Percentiles rank a stretch among this genome's conserved stretches.
These are phyloP conservation scores for Cyamopsis tetragonoloba DNA, from an alignment of 306 rosid genomes.

Conservation along the genomic window DNA sequence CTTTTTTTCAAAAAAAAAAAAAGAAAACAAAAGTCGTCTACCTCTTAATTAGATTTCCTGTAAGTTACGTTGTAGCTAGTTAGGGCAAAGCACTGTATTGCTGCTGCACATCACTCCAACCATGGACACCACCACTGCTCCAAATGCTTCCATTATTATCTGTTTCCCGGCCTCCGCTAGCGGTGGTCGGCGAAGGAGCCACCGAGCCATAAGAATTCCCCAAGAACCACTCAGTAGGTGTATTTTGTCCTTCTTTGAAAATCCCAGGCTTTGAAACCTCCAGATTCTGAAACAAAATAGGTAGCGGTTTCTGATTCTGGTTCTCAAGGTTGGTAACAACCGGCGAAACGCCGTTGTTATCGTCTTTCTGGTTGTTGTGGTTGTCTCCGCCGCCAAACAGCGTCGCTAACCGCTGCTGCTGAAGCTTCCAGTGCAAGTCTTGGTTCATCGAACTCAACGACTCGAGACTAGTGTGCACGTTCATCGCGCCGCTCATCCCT, in stretches of 20 bases:
- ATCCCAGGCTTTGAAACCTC: slow-evolving; percentile 37
- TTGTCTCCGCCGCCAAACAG: slow-evolving; percentile 43
- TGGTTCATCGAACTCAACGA: slow-evolving; percentile 89
- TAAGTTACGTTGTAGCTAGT: slow-evolving; percentile 13
- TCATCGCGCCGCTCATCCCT: slow-evolving; percentile 47
- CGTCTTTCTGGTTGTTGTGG: slow-evolving; percentile 26
- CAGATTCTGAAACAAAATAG: slow-evolving; percentile 61
- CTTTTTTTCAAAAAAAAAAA: slow-evolving; percentile 13
- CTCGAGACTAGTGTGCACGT: slow-evolving; percentile 47
- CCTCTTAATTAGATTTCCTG: slow-evolving; percentile 11
- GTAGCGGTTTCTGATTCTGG: slow-evolving; percentile 46
- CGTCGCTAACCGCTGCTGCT: slow-evolving; percentile 79
- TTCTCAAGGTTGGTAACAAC: slow-evolving; percentile 21
- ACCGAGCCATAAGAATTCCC: slow-evolving; percentile 60
- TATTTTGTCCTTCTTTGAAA: slow-evolving; percentile 39
- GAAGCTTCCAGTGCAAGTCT: slow-evolving; percentile 94
- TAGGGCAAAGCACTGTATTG: slow-evolving; percentile 79
- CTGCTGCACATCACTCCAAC: slow-evolving; percentile 76
- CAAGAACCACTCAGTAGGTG: slow-evolving; percentile 81
- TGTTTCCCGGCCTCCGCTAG: slow-evolving; percentile 30
- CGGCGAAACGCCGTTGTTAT: neutral
- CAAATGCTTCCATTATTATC: slow-evolving; percentile 44
- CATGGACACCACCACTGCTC: slow-evolving; percentile 52
- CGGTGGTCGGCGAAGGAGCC: slow-evolving; percentile 45
- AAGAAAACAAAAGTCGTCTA: slow-evolving; percentile 17